Evolutionary conservation across 768 basidiomycete species (phyloP).

Genomic region (Auriscalpium orientale): DNA sequence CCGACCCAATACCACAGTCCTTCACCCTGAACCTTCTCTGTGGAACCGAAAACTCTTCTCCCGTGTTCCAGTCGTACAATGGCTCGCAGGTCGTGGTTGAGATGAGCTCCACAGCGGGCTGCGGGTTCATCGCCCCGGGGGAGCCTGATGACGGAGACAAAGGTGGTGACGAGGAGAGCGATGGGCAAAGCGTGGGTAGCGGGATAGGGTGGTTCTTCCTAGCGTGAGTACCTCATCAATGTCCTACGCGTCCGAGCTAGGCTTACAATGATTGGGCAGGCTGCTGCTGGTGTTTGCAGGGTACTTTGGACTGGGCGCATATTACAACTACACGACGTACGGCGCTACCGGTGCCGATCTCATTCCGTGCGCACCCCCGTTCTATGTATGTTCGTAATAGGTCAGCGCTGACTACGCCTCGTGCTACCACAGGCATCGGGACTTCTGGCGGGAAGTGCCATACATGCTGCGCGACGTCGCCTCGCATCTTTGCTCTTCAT

Average conservation of each 20-base stretch:
- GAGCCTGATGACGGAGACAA: conserved; percentile 14
- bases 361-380: conserved; percentile 58
- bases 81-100: conserved; percentile 44
- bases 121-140: conserved; percentile 28
- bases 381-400: no score
- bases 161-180: conserved; percentile 6
- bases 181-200: conserved; percentile 41
- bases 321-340: conserved; percentile 84
- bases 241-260: not conserved
- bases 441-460: conserved; percentile 87
- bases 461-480: conserved; percentile 77
- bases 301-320: conserved; percentile 76
- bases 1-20: conserved; percentile 43
- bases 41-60: conserved; percentile 28
- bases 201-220: conserved; percentile 88
- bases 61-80: conserved; percentile 54
- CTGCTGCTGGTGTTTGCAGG: conserved; percentile 54
- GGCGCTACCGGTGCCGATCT: conserved; percentile 78
- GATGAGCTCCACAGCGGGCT: conserved; percentile 60
- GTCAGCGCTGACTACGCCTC: conserved; percentile 5
- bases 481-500: conserved; percentile 66
- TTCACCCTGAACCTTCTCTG: conserved; percentile 61
- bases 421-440: conserved; percentile 54
- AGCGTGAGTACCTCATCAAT: conserved; percentile 41
- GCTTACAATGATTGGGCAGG: conserved; percentile 26